phyloP scores from a whole-genome alignment of 2,329 filamentous ascomycete species.

The Emergomyces orientalis region DNA sequence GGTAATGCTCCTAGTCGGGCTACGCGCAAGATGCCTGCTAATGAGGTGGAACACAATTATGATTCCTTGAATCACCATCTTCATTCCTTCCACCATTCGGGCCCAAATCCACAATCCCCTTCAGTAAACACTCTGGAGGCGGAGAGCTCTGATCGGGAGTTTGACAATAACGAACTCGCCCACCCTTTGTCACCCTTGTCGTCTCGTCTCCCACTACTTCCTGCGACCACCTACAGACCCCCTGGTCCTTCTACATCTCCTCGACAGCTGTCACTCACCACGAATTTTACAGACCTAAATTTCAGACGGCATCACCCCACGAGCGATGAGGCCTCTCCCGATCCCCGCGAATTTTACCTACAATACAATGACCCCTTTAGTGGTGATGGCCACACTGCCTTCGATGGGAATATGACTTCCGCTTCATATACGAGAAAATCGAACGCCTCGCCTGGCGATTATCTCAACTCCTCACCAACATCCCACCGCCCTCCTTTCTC shows the following conservation, averaged over 20 bases:
- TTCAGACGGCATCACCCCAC: slow-evolving; percentile 12
- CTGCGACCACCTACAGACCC: slow-evolving; percentile 23
- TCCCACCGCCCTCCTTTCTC: slow-evolving; percentile 13
- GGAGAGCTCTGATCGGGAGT: slow-evolving; percentile 16
- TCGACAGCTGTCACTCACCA: slow-evolving; percentile 18
- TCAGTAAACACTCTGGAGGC: slow-evolving; percentile 25
- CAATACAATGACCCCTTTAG: slow-evolving; percentile 33
- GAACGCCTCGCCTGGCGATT: slow-evolving; percentile 2
- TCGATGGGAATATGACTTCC: slow-evolving; percentile 18
- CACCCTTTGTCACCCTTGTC: slow-evolving; percentile 21
- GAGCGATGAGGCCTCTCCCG: slow-evolving; percentile 27
- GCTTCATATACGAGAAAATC: slow-evolving; percentile 12
- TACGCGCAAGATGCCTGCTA: slow-evolving; percentile 32
- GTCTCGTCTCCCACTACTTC: slow-evolving; percentile 18
- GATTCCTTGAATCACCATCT: slow-evolving; percentile 23
- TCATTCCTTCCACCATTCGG: slow-evolving; percentile 8
- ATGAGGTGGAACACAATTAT: slow-evolving; percentile 34
- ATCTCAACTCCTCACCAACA: slow-evolving; percentile 9
- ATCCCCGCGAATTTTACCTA: slow-evolving; percentile 46
- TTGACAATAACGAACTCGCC: slow-evolving; percentile 19
- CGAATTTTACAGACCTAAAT: slow-evolving; percentile 16
- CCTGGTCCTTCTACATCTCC: slow-evolving; percentile 17
- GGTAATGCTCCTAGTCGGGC: slow-evolving; percentile 24
- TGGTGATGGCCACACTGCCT: slow-evolving; percentile 19
- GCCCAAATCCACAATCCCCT: slow-evolving; percentile 23